Percentiles rank a stretch among this genome's conserved stretches.
Evolutionary conservation across 2,329 filamentous ascomycete genomes (phyloP).

Genomic region (Stenocarpella maydis): DNA sequence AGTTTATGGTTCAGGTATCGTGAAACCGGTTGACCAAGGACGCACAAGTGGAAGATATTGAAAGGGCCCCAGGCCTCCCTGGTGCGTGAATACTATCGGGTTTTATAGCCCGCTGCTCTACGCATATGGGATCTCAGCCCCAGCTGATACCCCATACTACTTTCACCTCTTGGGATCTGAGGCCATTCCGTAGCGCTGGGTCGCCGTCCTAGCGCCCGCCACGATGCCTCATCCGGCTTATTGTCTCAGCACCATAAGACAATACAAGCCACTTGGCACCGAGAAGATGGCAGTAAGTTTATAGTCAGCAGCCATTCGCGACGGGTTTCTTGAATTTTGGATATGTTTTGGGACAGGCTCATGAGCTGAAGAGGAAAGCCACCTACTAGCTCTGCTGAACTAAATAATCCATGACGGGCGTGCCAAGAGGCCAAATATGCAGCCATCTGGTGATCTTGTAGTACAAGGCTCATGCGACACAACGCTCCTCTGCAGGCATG

Average conservation of each 20-base stretch:
- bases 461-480: neutral
- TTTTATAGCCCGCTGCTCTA: neutral
- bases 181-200: conserved; percentile 5
- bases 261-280: conserved; percentile 13
- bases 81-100: neutral
- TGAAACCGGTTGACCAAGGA: neutral
- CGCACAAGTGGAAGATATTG: neutral
- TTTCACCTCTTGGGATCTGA: neutral
- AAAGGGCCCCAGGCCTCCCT: neutral
- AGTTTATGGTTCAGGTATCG: neutral
- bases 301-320: neutral
- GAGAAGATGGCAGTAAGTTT: neutral
- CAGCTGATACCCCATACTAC: neutral
- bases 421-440: neutral
- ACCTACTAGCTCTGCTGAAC: neutral
- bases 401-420: too few species aligned
- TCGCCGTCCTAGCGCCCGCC: conserved; percentile 7
- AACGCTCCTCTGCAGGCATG: too few species aligned
- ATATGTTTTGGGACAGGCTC: neutral
- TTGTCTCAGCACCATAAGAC: neutral
- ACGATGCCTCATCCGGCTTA: neutral
- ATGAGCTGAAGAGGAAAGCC: neutral
- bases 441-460: neutral
- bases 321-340: neutral
- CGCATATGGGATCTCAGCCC: neutral